phyloP scores from a whole-genome alignment of 345 rosid genomes.

The Lepidium didymum region DNA sequence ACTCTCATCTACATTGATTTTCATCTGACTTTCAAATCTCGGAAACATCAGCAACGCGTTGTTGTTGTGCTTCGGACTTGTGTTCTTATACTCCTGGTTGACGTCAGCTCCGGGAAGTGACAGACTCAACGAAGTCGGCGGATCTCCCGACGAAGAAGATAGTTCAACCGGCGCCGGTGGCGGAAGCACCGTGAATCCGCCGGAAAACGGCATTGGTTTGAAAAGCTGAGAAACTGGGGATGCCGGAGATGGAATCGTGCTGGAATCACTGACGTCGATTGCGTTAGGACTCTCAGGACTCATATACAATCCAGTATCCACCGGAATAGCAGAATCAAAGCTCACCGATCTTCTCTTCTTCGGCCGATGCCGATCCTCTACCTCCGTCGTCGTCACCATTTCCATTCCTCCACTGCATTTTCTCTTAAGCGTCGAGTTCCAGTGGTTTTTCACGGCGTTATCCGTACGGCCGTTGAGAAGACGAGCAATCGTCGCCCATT shows the following conservation, averaged over 20 bases:
- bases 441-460: slow-evolving; percentile 89
- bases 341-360: slow-evolving; percentile 62
- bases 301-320: slow-evolving; percentile 47
- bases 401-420: slow-evolving; percentile 44
- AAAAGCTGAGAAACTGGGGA: slow-evolving; percentile 26
- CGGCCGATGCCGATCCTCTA: slow-evolving; percentile 31
- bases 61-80: not conserved
- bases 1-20: slow-evolving; percentile 10
- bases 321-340: slow-evolving; percentile 34
- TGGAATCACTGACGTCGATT: slow-evolving; percentile 57
- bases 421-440: slow-evolving; percentile 90
- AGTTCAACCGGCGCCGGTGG: slow-evolving; percentile 22
- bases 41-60: slow-evolving; percentile 20
- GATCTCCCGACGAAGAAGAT: slow-evolving; percentile 44
- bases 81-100: slow-evolving; percentile 26
- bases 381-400: not conserved
- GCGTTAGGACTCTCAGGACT: slow-evolving; percentile 63
- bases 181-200: slow-evolving; percentile 27
- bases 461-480: slow-evolving; percentile 89
- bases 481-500: slow-evolving; percentile 95
- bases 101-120: slow-evolving; percentile 59
- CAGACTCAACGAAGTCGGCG: slow-evolving; percentile 52
- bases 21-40: slow-evolving; percentile 17
- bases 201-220: slow-evolving; percentile 46
- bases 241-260: slow-evolving; percentile 31